Evolutionary conservation across 2,329 filamentous ascomycete genomes (phyloP).

Genomic region (Truncatella angustata): DNA sequence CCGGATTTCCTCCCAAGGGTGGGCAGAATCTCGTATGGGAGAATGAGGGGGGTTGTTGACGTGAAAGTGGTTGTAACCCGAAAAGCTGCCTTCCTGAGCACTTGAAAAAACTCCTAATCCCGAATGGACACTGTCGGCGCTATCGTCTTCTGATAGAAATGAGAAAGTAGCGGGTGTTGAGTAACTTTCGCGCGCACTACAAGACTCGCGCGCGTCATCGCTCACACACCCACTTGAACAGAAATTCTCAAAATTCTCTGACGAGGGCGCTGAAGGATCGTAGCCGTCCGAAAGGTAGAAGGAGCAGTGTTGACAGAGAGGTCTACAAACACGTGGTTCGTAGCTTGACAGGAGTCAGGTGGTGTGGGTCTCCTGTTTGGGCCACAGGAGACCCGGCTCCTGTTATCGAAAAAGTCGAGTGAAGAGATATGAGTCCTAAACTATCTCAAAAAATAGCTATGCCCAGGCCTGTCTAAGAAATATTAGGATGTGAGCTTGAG

Average conservation of each 20-base stretch:
- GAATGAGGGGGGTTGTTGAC: background rate
- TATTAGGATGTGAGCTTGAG: background rate
- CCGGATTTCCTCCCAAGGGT: slow-evolving; percentile 1
- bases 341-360: slow-evolving; percentile 2
- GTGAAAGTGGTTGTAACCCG: background rate
- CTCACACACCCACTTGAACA: background rate
- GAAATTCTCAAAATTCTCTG: background rate
- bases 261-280: background rate
- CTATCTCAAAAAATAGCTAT: background rate
- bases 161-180: background rate
- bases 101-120: background rate
- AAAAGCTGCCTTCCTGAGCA: slow-evolving; percentile 2
- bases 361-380: slow-evolving; percentile 5
- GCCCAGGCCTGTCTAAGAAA: background rate
- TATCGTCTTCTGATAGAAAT: background rate
- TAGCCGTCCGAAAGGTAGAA: background rate
- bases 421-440: background rate
- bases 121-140: background rate
- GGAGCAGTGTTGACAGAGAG: slow-evolving; percentile 2
- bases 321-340: slow-evolving; percentile 1
- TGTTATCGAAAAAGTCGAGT: background rate
- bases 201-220: background rate
- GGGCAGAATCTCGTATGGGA: background rate
- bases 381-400: slow-evolving; percentile 3
- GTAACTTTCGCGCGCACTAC: background rate